Evolutionary conservation across 2,329 filamentous ascomycete species (phyloP).

Genomic region (Helotiales sp.): DNA sequence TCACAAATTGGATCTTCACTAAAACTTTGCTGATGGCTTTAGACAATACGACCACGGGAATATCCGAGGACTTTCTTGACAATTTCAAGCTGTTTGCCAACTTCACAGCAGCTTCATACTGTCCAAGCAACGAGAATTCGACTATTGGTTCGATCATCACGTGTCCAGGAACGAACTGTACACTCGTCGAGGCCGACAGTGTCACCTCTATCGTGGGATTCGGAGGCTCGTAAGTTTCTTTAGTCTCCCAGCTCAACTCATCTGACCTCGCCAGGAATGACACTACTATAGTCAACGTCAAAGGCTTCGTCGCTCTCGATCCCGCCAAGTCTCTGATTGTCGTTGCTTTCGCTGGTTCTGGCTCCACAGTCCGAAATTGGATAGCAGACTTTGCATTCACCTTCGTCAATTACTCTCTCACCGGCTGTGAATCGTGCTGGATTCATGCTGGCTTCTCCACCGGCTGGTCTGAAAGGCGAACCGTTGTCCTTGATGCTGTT

Average conservation of each 20-base stretch:
- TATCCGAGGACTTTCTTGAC: conserved; percentile 9
- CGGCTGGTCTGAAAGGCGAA: conserved; percentile 21
- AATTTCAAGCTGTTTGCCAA: conserved; percentile 27
- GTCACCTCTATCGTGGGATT: conserved; percentile 20
- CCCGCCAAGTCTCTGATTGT: conserved; percentile 18
- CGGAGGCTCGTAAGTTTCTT: conserved; percentile 13
- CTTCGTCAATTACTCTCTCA: background rate
- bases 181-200: conserved; percentile 17
- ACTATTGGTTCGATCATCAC: conserved; percentile 15
- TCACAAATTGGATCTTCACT: background rate
- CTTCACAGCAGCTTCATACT: conserved; percentile 27
- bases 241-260: background rate
- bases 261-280: conserved; percentile 3
- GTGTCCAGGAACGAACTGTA: conserved; percentile 19
- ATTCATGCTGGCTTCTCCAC: conserved; percentile 30
- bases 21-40: background rate
- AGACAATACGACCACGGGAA: conserved; percentile 6
- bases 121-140: conserved; percentile 22
- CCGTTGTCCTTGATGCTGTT: conserved; percentile 23
- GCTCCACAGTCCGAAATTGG: conserved; percentile 15
- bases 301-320: conserved; percentile 24
- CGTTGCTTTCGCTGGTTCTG: conserved; percentile 24
- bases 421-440: conserved; percentile 12
- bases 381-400: conserved; percentile 17
- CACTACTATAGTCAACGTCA: conserved; percentile 14